These are phyloP conservation scores for Fusarium dimerum DNA, from an alignment of 2,329 filamentous ascomycete genomes.

Conservation along the genomic window DNA sequence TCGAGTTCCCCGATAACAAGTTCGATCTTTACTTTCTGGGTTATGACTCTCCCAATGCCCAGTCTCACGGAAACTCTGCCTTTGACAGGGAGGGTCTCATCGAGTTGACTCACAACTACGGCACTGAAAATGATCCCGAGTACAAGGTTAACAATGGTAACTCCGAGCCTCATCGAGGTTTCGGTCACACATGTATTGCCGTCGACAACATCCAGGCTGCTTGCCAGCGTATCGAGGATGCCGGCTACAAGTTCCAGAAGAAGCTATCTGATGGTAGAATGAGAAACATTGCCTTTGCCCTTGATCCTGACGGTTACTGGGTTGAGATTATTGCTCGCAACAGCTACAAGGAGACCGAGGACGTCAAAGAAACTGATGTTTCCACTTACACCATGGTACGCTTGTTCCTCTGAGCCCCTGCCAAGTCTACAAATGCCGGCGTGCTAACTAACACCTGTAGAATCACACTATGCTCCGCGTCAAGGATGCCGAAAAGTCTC, in stretches of 20 bases:
- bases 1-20: slow-evolving; percentile 81
- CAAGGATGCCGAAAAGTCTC: slow-evolving; percentile 74
- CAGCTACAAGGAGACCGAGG: slow-evolving; percentile 69
- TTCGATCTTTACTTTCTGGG: slow-evolving; percentile 96
- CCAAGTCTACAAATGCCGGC: neutral
- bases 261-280: slow-evolving; percentile 86
- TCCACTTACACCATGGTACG: slow-evolving; percentile 70
- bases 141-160: slow-evolving; percentile 90
- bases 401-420: neutral
- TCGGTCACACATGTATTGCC: slow-evolving; percentile 83
- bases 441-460: slow-evolving; percentile 37
- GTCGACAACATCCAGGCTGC: slow-evolving; percentile 86
- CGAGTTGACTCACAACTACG: slow-evolving; percentile 83
- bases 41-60: slow-evolving; percentile 75
- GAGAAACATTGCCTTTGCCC: slow-evolving; percentile 83
- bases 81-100: slow-evolving; percentile 89
- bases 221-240: slow-evolving; percentile 85
- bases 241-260: slow-evolving; percentile 94
- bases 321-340: slow-evolving; percentile 80
- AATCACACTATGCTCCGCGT: slow-evolving; percentile 96
- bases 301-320: slow-evolving; percentile 89
- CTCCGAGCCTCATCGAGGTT: slow-evolving; percentile 79
- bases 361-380: slow-evolving; percentile 70
- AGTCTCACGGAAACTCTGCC: slow-evolving; percentile 68
- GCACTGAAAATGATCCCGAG: slow-evolving; percentile 80